phyloP scores from a whole-genome alignment of 106 monocot genomes.

The Hemerocallis citrina region DNA sequence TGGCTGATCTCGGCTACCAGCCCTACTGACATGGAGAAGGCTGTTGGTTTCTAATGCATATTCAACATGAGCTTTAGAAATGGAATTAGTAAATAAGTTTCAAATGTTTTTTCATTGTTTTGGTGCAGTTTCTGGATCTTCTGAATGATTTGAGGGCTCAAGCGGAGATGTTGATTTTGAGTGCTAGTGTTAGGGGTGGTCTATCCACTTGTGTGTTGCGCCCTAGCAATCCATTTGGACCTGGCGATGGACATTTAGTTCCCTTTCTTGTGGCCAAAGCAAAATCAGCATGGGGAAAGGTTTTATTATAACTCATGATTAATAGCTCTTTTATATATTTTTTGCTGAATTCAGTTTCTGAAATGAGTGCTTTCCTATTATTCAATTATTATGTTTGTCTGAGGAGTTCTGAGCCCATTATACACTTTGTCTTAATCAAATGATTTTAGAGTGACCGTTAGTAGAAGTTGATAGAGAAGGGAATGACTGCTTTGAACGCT shows the following conservation, averaged over 20 bases:
- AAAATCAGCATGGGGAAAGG: slow-evolving; percentile 44
- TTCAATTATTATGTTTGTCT: background rate
- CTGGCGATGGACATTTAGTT: slow-evolving; percentile 53
- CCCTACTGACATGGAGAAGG: background rate
- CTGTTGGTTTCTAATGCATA: background rate
- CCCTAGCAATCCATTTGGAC: slow-evolving; percentile 71
- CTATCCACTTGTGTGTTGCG: slow-evolving; percentile 70
- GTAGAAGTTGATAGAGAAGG: background rate
- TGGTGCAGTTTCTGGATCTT: slow-evolving; percentile 44
- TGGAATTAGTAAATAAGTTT: background rate
- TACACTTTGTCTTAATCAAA: background rate
- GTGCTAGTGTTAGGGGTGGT: slow-evolving; percentile 43
- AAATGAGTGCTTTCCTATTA: background rate
- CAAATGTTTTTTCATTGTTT: slow-evolving; percentile 1
- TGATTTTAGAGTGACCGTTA: background rate
- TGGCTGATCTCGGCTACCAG: background rate
- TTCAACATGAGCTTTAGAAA: background rate
- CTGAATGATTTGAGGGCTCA: slow-evolving; percentile 69
- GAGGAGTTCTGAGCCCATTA: background rate
- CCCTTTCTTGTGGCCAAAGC: slow-evolving; percentile 43
- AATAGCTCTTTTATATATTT: background rate
- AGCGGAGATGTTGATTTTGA: slow-evolving; percentile 58
- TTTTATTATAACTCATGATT: slow-evolving; percentile 11
- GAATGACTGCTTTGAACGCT: no score
- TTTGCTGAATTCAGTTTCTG: background rate